A percentile compares a stretch with the other conserved stretches of the same genome.
phyloP scores from a whole-genome alignment of 495 filamentous ascomycete genomes.

The Bathelium albidoporum region DNA sequence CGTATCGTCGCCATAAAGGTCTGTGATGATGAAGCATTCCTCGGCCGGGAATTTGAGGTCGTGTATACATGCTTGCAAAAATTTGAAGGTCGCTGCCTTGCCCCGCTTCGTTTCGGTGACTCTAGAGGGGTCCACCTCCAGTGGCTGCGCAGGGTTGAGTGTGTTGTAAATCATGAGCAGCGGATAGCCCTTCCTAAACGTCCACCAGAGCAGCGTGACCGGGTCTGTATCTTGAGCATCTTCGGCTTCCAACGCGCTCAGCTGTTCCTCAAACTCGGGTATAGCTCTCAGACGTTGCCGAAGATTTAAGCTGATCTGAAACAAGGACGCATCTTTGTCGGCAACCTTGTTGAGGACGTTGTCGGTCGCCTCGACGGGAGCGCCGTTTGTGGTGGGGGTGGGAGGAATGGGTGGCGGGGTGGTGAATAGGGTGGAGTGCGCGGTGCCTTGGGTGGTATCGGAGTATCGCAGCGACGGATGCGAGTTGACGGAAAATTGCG shows the following conservation, averaged over 20 bases:
- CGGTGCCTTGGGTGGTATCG: slow-evolving; percentile 30
- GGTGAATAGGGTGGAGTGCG: slow-evolving; percentile 30
- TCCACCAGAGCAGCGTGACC: slow-evolving; percentile 83
- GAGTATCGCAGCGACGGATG: slow-evolving; percentile 29
- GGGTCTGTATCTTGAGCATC: slow-evolving; percentile 66
- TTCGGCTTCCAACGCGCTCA: slow-evolving; percentile 53
- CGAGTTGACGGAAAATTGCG: slow-evolving; percentile 29
- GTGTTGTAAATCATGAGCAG: slow-evolving; percentile 84
- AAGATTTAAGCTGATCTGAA: slow-evolving; percentile 83
- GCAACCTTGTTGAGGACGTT: slow-evolving; percentile 94
- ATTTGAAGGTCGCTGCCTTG: slow-evolving; percentile 58
- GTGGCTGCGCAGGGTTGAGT: slow-evolving; percentile 50
- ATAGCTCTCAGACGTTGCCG: slow-evolving; percentile 71
- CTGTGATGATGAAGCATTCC: slow-evolving; percentile 84
- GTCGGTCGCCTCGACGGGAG: slow-evolving; percentile 58
- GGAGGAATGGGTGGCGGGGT: slow-evolving; percentile 22
- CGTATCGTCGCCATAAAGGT: slow-evolving; percentile 87
- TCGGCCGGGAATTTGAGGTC: slow-evolving; percentile 66
- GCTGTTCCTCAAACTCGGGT: slow-evolving; percentile 64
- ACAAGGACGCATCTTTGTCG: slow-evolving; percentile 78
- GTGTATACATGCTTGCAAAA: slow-evolving; percentile 55
- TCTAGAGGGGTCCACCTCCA: slow-evolving; percentile 53
- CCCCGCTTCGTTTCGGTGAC: slow-evolving; percentile 54
- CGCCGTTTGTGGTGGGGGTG: slow-evolving; percentile 36
- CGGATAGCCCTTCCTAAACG: slow-evolving; percentile 72